Evolutionary conservation across 345 rosid genomes (phyloP).

Genomic region (Citrus trifoliata): DNA sequence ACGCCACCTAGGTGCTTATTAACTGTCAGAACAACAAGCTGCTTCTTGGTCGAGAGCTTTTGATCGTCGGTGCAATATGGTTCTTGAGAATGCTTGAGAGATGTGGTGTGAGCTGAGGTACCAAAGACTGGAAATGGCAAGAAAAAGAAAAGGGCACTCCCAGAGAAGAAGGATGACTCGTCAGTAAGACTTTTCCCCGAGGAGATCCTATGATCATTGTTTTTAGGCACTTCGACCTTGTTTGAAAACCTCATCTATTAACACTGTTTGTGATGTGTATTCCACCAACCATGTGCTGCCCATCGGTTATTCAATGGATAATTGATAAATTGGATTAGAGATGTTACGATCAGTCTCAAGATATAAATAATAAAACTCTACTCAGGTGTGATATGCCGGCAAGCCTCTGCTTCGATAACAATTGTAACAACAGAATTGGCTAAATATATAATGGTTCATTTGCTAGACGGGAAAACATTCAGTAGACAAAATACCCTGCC

Average conservation of each 20-base stretch:
- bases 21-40: conserved; percentile 84
- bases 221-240: conserved; percentile 60
- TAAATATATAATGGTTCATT: too few species aligned
- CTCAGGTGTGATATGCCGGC: too few species aligned
- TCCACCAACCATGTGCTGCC: background rate
- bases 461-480: too few species aligned
- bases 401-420: too few species aligned
- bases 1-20: conserved; percentile 91
- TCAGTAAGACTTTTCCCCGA: too few species aligned
- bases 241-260: background rate
- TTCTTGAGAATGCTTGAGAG: conserved; percentile 93
- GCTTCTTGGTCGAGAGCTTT: conserved; percentile 94
- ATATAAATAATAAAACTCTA: too few species aligned
- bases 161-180: too few species aligned
- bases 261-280: background rate
- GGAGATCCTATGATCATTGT: conserved; percentile 47
- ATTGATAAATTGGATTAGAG: too few species aligned
- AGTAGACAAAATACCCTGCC: too few species aligned
- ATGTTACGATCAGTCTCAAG: too few species aligned
- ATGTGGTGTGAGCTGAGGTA: conserved; percentile 99
- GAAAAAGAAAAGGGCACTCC: conserved; percentile 48
- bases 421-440: too few species aligned
- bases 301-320: too few species aligned
- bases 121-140: conserved; percentile 97
- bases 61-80: conserved; percentile 98